Conservation (phyloP, 2,329 filamentous ascomycete species). For the Sporothrix globosa region DNA sequence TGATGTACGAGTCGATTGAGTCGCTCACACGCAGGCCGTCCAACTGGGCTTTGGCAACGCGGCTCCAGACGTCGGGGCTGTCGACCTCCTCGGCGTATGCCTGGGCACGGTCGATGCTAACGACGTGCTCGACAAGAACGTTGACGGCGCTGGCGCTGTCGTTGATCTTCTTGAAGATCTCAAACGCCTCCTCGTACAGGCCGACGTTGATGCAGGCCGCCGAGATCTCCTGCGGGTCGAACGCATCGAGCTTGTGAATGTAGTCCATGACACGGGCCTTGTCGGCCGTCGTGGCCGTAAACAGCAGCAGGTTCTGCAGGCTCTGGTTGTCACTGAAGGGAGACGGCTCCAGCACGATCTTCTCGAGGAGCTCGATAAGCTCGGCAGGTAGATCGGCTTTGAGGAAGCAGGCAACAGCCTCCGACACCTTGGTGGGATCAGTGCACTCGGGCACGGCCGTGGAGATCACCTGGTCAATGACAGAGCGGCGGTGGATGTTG, state of each 20-base stretch:
- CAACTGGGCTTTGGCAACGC: conserved; percentile 95
- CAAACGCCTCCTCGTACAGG: conserved; percentile 93
- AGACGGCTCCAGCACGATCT: conserved; percentile 99
- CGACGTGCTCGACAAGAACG: conserved; percentile 92
- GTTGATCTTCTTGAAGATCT: conserved; percentile 97
- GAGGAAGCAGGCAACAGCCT: conserved; percentile 92
- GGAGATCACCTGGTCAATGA: conserved; percentile 94
- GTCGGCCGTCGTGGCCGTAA: conserved; percentile 95
- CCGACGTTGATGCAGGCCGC: conserved; percentile 92
- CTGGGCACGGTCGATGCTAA: conserved; percentile 96
- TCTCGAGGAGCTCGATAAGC: conserved; percentile 95
- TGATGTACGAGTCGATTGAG: conserved; percentile 95
- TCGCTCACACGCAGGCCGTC: conserved; percentile 92
- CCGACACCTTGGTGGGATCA: conserved; percentile 91
- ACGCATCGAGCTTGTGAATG: conserved; percentile 86
- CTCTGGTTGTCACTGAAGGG: conserved; percentile 97
- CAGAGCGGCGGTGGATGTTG: conserved; percentile 90
- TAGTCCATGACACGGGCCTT: conserved; percentile 95
- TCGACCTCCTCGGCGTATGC: conserved; percentile 95
- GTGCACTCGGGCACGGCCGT: conserved; percentile 91
- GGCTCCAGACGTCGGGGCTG: conserved; percentile 94
- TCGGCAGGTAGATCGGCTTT: conserved; percentile 88
- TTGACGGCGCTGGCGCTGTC: conserved; percentile 85
- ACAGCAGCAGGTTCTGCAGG: conserved; percentile 92
- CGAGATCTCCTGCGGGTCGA: conserved; percentile 90